Base-by-base conservation (phyloP, 495 filamentous ascomycete species). In the Penicillium egyptiacum region DNA sequence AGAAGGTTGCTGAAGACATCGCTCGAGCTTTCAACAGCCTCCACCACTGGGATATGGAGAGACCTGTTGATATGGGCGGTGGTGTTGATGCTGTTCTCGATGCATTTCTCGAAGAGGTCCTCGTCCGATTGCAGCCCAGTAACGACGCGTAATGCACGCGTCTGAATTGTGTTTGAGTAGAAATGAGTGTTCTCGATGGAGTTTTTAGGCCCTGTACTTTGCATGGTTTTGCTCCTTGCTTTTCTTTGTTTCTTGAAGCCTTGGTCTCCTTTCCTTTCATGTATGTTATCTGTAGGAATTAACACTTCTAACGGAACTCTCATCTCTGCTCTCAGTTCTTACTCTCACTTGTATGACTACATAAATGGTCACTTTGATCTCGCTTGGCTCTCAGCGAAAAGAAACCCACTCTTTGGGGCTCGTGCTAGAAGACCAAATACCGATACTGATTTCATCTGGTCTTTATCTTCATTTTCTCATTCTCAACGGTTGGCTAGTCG, bases 91-190 rank as follows among this genome's bases (percentile, higher is more conserved):
- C 86, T 0, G 94, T 97, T 60, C 74, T 98, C 30, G 94, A 98
- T 70, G 92, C 89, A 2, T 84, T 96, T 58, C 76, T 98, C 30
- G 94, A 98, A 75, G 94, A 98, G 77, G 84, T 98, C 16, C 79
- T 98, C n/a, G 90, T 96, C 7, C 76, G 94, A 33, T 88, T 98
- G 31, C 93, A 96, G 70, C 87, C 35, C 30, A 19, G 3, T 31
- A 17, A n/a, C 10, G 28, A 17, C 26, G 45, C 12, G 19, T 57
- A 28, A 19, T 33, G 4, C 5, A 48, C 12, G 23, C 25, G 45
- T 17, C 4, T 30, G 12, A 17, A 16, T 28, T 50, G 1, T 50
- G 19, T 50, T 28, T 39, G 20, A 37, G 37, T 53, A 42, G 2
- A 31, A 20, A 17, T 14, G 37, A 26, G 35, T 11, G 12, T 41